These are phyloP conservation scores for Aegilops speltoides DNA, from an alignment of 176 grass and related monocot genomes.

Conservation along the genomic window DNA sequence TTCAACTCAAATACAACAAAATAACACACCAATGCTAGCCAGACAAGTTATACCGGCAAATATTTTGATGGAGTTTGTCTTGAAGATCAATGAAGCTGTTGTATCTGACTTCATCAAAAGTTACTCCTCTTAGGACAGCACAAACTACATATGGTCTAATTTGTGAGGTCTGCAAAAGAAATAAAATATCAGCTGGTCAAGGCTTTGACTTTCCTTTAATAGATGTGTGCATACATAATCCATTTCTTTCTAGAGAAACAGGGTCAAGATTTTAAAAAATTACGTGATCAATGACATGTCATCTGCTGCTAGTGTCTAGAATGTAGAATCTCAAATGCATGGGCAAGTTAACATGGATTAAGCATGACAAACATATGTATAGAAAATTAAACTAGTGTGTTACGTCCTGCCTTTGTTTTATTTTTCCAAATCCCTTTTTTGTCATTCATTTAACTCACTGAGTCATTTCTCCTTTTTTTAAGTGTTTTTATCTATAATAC, in stretches of 20 bases:
- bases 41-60: conserved; percentile 71
- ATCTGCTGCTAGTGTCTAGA: not conserved
- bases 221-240: not conserved
- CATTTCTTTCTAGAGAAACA: not conserved
- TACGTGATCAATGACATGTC: not conserved
- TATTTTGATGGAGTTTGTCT: conserved; percentile 99
- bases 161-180: conserved; percentile 63
- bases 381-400: not conserved
- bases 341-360: not conserved
- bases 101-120: conserved; percentile 89
- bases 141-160: conserved; percentile 90
- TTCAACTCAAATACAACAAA: conserved; percentile 28
- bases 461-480: not conserved
- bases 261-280: not conserved
- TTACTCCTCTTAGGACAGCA: conserved; percentile 84
- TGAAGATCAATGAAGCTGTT: conserved; percentile 99
- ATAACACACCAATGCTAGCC: not conserved
- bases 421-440: not conserved
- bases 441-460: not conserved
- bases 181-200: conserved; percentile 14
- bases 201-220: not conserved
- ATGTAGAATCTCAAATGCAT: not conserved
- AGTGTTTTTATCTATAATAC: not conserved
- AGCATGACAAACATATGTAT: not conserved
- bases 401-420: not conserved